These are phyloP conservation scores for Leonotis leonurus DNA, from an alignment of 257 asterid species.

Conservation along the genomic window DNA sequence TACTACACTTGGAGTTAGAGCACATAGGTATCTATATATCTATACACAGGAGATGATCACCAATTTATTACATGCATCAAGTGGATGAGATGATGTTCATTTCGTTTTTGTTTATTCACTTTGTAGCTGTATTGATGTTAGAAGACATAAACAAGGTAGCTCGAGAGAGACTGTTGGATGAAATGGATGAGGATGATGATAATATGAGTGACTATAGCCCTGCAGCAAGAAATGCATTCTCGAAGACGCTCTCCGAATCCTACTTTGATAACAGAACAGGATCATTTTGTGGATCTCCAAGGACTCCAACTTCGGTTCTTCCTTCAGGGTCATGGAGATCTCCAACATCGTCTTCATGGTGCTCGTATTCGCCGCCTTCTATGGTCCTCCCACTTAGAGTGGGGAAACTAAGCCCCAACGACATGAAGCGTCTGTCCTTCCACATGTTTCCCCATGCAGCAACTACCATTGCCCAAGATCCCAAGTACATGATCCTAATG, in stretches of 20 bases:
- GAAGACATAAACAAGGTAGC: constrained; percentile 68
- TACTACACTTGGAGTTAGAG: constrained; percentile 42
- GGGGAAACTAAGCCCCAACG: constrained; percentile 74
- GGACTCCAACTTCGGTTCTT: constrained; percentile 88
- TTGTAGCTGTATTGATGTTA: constrained; percentile 50
- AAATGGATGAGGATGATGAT: constrained; percentile 59
- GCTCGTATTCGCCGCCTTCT: constrained; percentile 50
- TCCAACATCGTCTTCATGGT: neutral
- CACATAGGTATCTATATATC: constrained; percentile 20
- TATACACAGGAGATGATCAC: neutral
- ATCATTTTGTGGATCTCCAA: constrained; percentile 49
- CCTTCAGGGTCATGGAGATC: constrained; percentile 32
- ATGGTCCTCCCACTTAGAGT: constrained; percentile 49
- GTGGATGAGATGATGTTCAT: too few species aligned
- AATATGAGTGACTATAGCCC: constrained; percentile 36
- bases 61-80: neutral
- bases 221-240: constrained; percentile 37
- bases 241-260: constrained; percentile 39
- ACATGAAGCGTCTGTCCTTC: constrained; percentile 65
- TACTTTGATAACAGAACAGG: constrained; percentile 37
- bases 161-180: constrained; percentile 60
- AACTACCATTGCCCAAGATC: constrained; percentile 36
- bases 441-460: constrained; percentile 56
- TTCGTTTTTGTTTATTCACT: neutral
- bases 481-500: constrained; percentile 23